Base-by-base conservation (phyloP, 2,329 filamentous ascomycete species). In the Colletotrichum tofieldiae region DNA sequence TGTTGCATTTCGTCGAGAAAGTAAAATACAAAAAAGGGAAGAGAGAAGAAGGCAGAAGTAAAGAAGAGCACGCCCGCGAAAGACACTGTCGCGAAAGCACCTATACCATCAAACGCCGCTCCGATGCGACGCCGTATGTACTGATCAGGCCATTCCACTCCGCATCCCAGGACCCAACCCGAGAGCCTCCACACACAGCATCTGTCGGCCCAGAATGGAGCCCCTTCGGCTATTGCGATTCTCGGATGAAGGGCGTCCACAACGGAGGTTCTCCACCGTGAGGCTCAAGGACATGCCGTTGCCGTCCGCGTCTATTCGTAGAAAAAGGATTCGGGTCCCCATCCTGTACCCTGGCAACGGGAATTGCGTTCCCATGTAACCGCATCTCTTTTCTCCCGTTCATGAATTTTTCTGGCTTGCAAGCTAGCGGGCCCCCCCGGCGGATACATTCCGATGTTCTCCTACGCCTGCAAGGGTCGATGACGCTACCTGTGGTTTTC, bases 211-310 rank as follows among this genome's bases (percentile, higher is more conserved):
- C 54, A 70, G 29, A 37, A 65, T 65, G 54, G 66, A 32, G 35
- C 20, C 52, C 65, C 26, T 65, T 70, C 70, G 70, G 70, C 70
- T 65, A 72, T 70, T 70, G 60, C 54, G 39, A 55, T 60, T 70
- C 70, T 72, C 70, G 70, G 70, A 65, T 70, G 70, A 70, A 72
- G 37, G 70, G 65, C 65, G 18, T 60, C 54, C 45, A 70, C 45
- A 65, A 39, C 54, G 39, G 32, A 55, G 60, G 70, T 45, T 70
- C 66, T 70, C 70, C 66, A 72, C 59, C 41, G 39, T 72, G 70
- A 72, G 70, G 65, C 59, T 72, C 65, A 60, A 70, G 45, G 47
- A 20, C 47, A 49, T 70, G 60, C 64, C 52, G 59, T 70, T 69
- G 43, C 59, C 60, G 65, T 49, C 54, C 65, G 35, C 47, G 29